Base-by-base conservation (phyloP, 345 rosid species). In the Psidium friedrichsthalianum region DNA sequence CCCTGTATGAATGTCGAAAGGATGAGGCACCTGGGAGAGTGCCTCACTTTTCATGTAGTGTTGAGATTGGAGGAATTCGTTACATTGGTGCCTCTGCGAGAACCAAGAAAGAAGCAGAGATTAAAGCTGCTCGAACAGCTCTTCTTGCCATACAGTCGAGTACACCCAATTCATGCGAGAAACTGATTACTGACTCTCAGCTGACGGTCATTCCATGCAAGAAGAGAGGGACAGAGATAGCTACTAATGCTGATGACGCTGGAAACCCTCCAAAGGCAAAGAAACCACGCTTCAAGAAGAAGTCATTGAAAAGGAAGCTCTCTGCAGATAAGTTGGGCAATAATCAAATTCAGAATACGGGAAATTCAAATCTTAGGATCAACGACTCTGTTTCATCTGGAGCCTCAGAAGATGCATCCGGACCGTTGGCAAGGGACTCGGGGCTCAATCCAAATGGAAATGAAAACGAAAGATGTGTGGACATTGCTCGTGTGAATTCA, bases 101-200 rank as follows among this genome's bases (percentile, higher is more conserved):
- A 89, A 91, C 97, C 4, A 96, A 95, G 90, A 95, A 89, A 84
- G 97, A 96, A 86, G 98, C 99, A 21, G 97, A 95, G 91, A 95
- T 94, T 86, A 97, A 95, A 88, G 97, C 98, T 85, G 99, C 99
- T 82, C 93, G 98, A 91, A 94, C 95, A 21, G 99, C 99, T 61
- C 90, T 96, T 81, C 84, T 96, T 88, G 97, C 98, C 21, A 94
- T 97, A 56, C 92, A 89, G 64, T 86, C 91, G 11, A 89, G 91
- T 83, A 81, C 87, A 69, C 86, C 94, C 20, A 92, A 87, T 44
- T 84, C 88, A 52, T 90, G 88, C 56, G 74, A 87, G 69, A 81
- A 85, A 15, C 14, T 81, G 57, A 74, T 44, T 83, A 90, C 80
- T 25, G 88, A 88, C 86, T 84, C 92, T 91, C 94, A 91, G 83